phyloP scores from a whole-genome alignment of 2,329 filamentous ascomycete genomes.

The Fusarium pilosicola region DNA sequence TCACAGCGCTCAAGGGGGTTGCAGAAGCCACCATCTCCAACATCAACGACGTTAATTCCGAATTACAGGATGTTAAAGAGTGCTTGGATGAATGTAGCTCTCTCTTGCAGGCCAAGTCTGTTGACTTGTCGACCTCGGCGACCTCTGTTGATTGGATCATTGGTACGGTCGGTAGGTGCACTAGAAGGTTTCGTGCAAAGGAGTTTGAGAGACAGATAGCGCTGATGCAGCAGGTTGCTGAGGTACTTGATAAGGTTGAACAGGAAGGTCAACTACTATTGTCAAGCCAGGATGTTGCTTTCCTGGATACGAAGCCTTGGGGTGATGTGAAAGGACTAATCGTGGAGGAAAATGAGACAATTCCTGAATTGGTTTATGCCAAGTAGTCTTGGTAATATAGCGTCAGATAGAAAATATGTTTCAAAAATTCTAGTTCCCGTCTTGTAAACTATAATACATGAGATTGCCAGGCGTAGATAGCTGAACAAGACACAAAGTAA shows the following conservation, averaged over 20 bases:
- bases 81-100: background rate
- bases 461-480: no score
- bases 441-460: fast-evolving
- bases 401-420: no score
- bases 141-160: background rate
- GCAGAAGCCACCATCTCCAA: background rate
- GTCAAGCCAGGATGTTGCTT: background rate
- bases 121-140: background rate
- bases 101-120: background rate
- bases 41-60: background rate
- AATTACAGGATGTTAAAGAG: background rate
- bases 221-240: background rate
- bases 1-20: background rate
- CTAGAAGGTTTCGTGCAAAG: background rate
- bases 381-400: background rate
- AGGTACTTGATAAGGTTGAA: background rate
- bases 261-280: background rate
- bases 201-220: background rate
- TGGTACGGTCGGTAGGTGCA: background rate
- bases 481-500: no score
- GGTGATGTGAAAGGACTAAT: no score
- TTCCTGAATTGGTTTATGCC: background rate
- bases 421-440: fast-evolving
- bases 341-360: background rate
- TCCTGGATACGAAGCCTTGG: background rate